Percentiles rank a stretch among this genome's conserved stretches.
These are phyloP conservation scores for Chimonanthus salicifolius DNA, from an alignment of 164 flowering plant species.

Conservation along the genomic window DNA sequence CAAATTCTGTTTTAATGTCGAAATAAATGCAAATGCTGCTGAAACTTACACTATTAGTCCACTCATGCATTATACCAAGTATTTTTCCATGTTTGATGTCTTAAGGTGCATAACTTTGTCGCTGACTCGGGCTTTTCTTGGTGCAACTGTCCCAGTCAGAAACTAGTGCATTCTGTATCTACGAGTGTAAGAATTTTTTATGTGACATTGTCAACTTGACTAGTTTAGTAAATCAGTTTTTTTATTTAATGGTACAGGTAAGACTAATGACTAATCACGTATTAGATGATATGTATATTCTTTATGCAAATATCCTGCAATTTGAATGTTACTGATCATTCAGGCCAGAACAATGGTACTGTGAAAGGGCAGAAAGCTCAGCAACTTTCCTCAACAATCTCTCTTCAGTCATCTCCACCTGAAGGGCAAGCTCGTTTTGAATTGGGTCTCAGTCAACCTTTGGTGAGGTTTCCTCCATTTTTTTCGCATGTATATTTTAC, in stretches of 20 bases:
- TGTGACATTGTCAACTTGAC: background rate
- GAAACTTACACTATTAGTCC: background rate
- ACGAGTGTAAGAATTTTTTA: background rate
- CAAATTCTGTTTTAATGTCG: background rate
- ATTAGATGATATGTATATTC: background rate
- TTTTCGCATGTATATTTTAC: background rate
- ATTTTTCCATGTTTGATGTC: no score
- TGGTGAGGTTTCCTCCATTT: constrained; percentile 30
- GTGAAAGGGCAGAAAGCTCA: constrained; percentile 38
- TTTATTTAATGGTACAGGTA: no score
- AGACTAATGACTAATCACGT: background rate
- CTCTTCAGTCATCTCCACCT: constrained; percentile 33
- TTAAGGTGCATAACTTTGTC: no score
- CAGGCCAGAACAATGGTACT: constrained; percentile 34
- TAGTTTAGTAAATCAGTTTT: background rate
- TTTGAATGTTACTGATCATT: constrained; percentile 3
- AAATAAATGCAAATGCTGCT: background rate
- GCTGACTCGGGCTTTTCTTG: background rate
- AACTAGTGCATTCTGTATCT: background rate
- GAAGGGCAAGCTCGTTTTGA: constrained; percentile 40
- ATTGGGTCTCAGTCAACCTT: constrained; percentile 57
- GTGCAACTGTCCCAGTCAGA: background rate
- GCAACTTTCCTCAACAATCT: constrained; percentile 23
- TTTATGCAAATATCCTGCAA: background rate
- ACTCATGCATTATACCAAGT: no score